These are phyloP conservation scores for Hura crepitans DNA, from an alignment of 441 rosid species.

Conservation along the genomic window DNA sequence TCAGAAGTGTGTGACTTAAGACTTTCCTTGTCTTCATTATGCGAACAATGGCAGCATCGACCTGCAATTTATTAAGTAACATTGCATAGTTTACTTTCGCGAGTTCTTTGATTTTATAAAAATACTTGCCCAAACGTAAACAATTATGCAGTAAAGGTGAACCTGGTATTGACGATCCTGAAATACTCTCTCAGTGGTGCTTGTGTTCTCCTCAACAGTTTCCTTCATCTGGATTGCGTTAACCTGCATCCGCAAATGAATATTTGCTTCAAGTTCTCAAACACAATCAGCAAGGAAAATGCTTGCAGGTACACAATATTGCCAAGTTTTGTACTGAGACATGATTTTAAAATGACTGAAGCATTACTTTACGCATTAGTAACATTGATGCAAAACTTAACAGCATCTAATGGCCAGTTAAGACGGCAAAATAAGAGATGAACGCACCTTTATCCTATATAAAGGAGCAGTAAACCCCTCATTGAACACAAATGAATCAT, in stretches of 20 bases:
- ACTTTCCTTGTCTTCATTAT: conserved; percentile 97
- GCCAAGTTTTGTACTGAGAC: neutral
- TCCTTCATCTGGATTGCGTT: conserved; percentile 99
- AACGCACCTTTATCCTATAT: conserved; percentile 75
- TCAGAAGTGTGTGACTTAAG: conserved; percentile 93
- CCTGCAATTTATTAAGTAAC: conserved; percentile 36
- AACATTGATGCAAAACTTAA: too few relatives aligned
- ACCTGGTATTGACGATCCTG: too few relatives aligned
- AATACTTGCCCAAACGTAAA: neutral
- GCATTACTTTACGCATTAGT: too few relatives aligned
- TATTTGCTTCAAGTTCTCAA: neutral
- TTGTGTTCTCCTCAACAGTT: conserved; percentile 94
- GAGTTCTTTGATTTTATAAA: conserved; percentile 14
- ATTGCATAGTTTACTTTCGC: conserved; percentile 5
- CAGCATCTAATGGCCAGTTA: neutral
- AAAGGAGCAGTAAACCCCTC: conserved; percentile 75
- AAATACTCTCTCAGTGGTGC: conserved; percentile 94
- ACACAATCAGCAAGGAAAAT: neutral
- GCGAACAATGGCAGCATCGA: conserved; percentile 96
- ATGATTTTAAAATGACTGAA: neutral
- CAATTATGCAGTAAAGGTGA: neutral
- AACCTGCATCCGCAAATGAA: conserved; percentile 43
- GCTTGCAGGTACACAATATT: neutral
- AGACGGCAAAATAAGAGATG: neutral
- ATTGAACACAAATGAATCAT: conserved; percentile 77